These are phyloP conservation scores for Boletus pseudo-olivaceus DNA, from an alignment of 768 basidiomycete genomes.

Conservation along the genomic window DNA sequence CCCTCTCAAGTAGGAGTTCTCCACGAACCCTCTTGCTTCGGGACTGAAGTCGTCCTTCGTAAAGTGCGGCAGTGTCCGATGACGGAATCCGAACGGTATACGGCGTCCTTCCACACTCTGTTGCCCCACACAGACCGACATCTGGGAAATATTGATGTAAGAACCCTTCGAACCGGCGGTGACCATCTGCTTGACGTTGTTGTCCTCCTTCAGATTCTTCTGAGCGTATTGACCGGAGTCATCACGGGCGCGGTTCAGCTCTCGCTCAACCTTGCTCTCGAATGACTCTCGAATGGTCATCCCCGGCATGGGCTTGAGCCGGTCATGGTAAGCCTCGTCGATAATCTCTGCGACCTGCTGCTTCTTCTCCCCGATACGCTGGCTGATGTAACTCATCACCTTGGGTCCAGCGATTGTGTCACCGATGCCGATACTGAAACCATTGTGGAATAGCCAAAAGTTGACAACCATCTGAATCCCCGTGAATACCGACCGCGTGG, in stretches of 20 bases:
- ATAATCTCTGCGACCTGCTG: constrained; percentile 74
- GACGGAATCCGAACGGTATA: constrained; percentile 96
- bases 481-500: constrained; percentile 85
- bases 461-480: constrained; percentile 95
- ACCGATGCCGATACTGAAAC: constrained; percentile 98
- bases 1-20: constrained; percentile 96
- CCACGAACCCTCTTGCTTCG: constrained; percentile 96
- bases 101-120: constrained; percentile 98
- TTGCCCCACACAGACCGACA: constrained; percentile 99
- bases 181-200: constrained; percentile 99
- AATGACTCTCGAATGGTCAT: constrained; percentile 99
- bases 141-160: constrained; percentile 99
- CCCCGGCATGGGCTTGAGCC: constrained; percentile 86
- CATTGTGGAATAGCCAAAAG: constrained; percentile 98
- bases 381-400: constrained; percentile 85
- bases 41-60: constrained; percentile 98
- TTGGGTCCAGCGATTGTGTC: constrained; percentile 92
- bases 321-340: constrained; percentile 79
- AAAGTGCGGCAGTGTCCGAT: constrained; percentile 95
- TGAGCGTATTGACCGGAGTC: constrained; percentile 95
- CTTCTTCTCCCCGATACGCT: constrained; percentile 81
- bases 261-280: constrained; percentile 86
- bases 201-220: constrained; percentile 95
- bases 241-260: constrained; percentile 94
- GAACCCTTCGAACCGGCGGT: constrained; percentile 98